A percentile compares a stretch with the other conserved stretches of the same genome.
phyloP scores from a whole-genome alignment of 139 green algal species.

The Tetradesmus lagerheimii region DNA sequence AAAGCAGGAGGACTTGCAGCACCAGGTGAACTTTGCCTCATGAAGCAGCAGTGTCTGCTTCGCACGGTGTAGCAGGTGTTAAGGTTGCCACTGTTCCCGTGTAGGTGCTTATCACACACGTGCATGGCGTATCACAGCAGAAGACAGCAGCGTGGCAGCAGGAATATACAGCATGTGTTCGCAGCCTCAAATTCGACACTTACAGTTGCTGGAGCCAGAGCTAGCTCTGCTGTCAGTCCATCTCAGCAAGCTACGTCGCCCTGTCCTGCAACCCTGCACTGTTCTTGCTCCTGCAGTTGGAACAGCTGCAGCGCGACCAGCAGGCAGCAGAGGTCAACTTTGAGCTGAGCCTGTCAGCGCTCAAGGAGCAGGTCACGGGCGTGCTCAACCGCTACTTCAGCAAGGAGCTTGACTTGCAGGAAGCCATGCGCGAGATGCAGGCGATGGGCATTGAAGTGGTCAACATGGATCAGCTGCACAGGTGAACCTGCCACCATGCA shows the following conservation, averaged over 20 bases:
- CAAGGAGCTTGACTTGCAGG: constrained; percentile 26
- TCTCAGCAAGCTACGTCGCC: background rate
- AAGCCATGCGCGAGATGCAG: constrained; percentile 35
- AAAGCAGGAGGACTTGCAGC: constrained; percentile 41
- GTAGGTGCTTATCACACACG: too few relatives aligned
- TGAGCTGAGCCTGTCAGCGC: constrained; percentile 2
- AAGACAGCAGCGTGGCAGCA: too few relatives aligned
- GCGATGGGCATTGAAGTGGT: constrained; percentile 36
- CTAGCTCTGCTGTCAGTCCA: too few relatives aligned
- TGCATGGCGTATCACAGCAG: too few relatives aligned
- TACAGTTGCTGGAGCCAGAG: too few relatives aligned
- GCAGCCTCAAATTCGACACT: too few relatives aligned
- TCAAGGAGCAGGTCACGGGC: constrained; percentile 26
- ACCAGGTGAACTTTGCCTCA: constrained; percentile 4
- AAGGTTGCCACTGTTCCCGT: too few relatives aligned
- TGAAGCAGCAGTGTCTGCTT: background rate
- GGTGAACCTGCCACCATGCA: background rate
- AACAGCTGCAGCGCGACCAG: constrained; percentile 37
- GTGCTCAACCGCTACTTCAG: constrained; percentile 40
- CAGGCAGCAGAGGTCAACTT: background rate
- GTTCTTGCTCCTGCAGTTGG: background rate
- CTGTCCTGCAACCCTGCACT: background rate
- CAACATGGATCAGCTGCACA: background rate
- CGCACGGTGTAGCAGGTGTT: background rate
- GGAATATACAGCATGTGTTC: too few relatives aligned